Evolutionary conservation across 768 basidiomycete species (phyloP).

Genomic region (Mycena leptocephala): DNA sequence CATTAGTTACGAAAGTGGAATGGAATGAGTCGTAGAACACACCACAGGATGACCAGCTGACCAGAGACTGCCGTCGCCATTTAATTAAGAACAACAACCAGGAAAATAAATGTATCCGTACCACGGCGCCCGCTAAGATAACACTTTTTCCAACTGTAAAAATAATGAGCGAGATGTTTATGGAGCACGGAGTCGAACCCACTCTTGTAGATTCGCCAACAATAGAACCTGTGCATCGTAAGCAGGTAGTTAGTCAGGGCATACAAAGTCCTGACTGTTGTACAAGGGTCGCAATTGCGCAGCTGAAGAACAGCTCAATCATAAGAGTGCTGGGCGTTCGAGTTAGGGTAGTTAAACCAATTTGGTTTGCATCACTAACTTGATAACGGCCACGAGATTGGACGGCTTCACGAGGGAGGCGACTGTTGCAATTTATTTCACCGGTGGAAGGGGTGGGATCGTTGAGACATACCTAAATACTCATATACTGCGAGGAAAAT

Average conservation of each 20-base stretch:
- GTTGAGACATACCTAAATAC: slow-evolving; percentile 21
- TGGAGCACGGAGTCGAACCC: neutral
- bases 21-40: neutral
- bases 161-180: no score
- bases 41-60: slow-evolving; percentile 36
- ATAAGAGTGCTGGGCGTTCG: slow-evolving; percentile 29
- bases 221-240: slow-evolving; percentile 28
- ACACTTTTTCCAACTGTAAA: slow-evolving; percentile 27
- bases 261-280: slow-evolving; percentile 26
- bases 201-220: slow-evolving; percentile 38
- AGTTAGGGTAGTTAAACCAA: neutral
- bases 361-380: neutral
- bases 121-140: slow-evolving; percentile 18
- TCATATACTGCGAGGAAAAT: slow-evolving; percentile 14
- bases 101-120: neutral
- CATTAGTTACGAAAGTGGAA: neutral
- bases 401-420: slow-evolving; percentile 1
- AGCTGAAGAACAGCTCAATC: slow-evolving; percentile 38
- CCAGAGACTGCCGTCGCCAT: slow-evolving; percentile 10
- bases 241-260: neutral
- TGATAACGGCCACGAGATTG: slow-evolving; percentile 19
- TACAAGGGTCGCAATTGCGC: slow-evolving; percentile 34
- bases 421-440: slow-evolving; percentile 5
- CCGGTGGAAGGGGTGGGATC: no score
- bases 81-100: neutral